phyloP scores from a whole-genome alignment of 2,329 filamentous ascomycete genomes.

The Penicillium crustosum region DNA sequence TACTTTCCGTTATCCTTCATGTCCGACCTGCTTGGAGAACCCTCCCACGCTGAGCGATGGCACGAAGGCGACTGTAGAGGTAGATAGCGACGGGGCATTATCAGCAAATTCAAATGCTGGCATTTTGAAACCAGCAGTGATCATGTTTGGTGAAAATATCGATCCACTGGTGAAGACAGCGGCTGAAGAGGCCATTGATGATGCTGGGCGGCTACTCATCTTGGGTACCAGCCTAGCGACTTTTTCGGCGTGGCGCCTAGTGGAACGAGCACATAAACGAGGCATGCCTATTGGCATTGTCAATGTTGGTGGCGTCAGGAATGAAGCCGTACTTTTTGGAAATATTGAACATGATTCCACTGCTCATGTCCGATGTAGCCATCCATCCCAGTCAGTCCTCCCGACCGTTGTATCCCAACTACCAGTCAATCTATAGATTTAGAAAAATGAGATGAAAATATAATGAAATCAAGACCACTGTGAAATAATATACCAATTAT shows the following conservation, averaged over 20 bases:
- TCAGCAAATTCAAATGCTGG: constrained; percentile 64
- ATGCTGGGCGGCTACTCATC: constrained; percentile 71
- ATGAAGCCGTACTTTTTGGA: constrained; percentile 46
- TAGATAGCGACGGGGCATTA: constrained; percentile 82
- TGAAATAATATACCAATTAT: neutral
- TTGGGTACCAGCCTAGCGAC: constrained; percentile 90
- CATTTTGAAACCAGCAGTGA: constrained; percentile 85
- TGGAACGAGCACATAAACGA: constrained; percentile 76
- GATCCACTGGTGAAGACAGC: constrained; percentile 65
- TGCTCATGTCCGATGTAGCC: constrained; percentile 44
- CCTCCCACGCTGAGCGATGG: constrained; percentile 61
- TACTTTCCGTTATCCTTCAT: constrained; percentile 87
- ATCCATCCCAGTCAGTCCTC: constrained; percentile 43
- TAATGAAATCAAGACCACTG: neutral
- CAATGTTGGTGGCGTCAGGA: constrained; percentile 63
- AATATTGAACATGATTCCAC: constrained; percentile 25
- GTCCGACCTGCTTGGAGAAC: constrained; percentile 70
- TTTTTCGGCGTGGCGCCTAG: constrained; percentile 90
- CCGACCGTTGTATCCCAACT: constrained; percentile 41
- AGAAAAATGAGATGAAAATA: neutral
- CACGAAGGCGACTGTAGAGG: constrained; percentile 59
- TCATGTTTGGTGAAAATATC: constrained; percentile 96
- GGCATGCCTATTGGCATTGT: constrained; percentile 84
- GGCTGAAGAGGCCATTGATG: constrained; percentile 78
- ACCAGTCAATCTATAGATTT: constrained; percentile 12